Base-by-base conservation (phyloP, 352 stramenopile genomes). In the Phytophthora ohioensis region DNA sequence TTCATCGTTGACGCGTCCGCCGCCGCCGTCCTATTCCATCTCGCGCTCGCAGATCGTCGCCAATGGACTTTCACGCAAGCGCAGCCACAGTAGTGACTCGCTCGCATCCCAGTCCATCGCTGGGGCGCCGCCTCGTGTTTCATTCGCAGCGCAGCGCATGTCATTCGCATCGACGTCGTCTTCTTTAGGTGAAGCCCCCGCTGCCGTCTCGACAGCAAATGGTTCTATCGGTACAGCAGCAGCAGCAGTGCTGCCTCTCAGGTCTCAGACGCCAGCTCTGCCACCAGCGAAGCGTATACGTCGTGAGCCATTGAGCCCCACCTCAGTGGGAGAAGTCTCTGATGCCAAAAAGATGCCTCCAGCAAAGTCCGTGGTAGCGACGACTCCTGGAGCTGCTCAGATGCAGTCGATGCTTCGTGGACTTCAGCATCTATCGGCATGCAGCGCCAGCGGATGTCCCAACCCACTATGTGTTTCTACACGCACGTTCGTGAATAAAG, bases 381-480 rank as follows among this genome's bases (percentile, higher is more conserved):
- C 43, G 34, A 58, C 55, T 30, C 74, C 68, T 34, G 80, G 75
- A 7, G 51, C 71, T 34, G 78, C 79, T 12, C 83, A 90, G 62
- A 79, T 90, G 73, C 80, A 88, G 54, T 90, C 82, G 11, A 76
- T 88, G 36, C 67, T 88, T 41, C 78, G 82, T 34, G 82, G 82
- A 7, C 66, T 90, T 17, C 61, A 84, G 34, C 82, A 90, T 67
- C 4, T 88, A 38, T 73, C 80, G 3, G 55, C 46, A 5, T 90
- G 82, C 30, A 47, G 43, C 8, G 8, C 66, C 5, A 41, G n/a
- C 6, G 82, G 82, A 1, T 90, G 82, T 42, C 45, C 54, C 31
- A 90, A 88, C 47, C 80, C 80, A 34, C 62, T 90, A 5, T 90
- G 82, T 63, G 62, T 83, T 8, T 88, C 80, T 30, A 88, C 82